Evolutionary conservation across 1,284 basidiomycete species (phyloP), one percentile per base, ranked within the genome.

Genomic region (Boletellus deceptivus): DNA sequence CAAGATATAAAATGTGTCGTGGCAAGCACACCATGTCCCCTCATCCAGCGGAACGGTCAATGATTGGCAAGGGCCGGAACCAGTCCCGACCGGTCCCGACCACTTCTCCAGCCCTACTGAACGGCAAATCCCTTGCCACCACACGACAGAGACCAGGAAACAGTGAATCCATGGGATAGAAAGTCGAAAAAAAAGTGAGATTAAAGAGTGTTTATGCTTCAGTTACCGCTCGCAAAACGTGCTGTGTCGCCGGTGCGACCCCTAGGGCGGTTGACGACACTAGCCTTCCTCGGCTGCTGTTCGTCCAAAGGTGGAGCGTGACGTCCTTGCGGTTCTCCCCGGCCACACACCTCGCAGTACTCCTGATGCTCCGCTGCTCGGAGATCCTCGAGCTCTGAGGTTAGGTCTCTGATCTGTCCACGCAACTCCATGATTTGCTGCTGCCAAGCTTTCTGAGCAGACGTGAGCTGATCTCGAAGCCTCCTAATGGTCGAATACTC

Each of bases 391-490:
- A 90, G 65, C 64, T 89, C 83, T 18, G 77, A 73, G 60, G 83
- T 82, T 52, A 91, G 72, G 63, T 86, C 84, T 41, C 79, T 76
- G 44, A 91, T 77, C 62, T 88, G 85, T 16, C 80, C 79, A 64
- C 87, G 87, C 48, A 91, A 71, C 60, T 89, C 88, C 81, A 78
- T 84, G 43, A 88, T 76, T 57, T 88, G 84, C 43, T 75, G 76
- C 59, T 86, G 83, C 82, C 83, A 88, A 22, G 76, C 78, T 54
- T 78, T 76, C 42, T 84, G 80, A 22, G 83, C 70, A 9, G 75
- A 72, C 24, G 72, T 62, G 34, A 89, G 74, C 65, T 88, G 81
- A 42, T 86, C 82, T 60, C 84, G 83, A 44, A 90, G 67, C 14
- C 74, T 70, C 53, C 76, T 71, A 37, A 84, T 75, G 33, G 80